A percentile compares a stretch with the other conserved stretches of the same genome.
Conservation (phyloP, 345 rosid genomes). For the Ricinus communis region DNA sequence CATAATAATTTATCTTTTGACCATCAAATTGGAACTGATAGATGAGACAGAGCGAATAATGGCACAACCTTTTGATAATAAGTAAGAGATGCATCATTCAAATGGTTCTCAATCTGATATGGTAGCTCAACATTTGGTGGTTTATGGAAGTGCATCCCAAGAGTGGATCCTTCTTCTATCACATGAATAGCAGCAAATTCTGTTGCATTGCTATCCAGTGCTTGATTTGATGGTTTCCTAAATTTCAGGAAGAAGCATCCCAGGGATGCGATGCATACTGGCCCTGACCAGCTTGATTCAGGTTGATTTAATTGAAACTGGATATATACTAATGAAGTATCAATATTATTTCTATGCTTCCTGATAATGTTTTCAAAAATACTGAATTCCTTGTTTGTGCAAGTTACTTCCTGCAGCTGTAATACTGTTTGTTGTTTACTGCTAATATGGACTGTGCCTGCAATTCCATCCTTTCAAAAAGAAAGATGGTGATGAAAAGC, state of each 20-base stretch:
- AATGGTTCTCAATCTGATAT: constrained; percentile 79
- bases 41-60: constrained; percentile 20
- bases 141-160: constrained; percentile 67
- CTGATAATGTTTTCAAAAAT: constrained; percentile 77
- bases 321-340: constrained; percentile 48
- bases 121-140: constrained; percentile 72
- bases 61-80: constrained; percentile 85
- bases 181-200: constrained; percentile 80
- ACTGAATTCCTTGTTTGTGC: constrained; percentile 55
- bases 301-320: constrained; percentile 66
- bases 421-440: constrained; percentile 56
- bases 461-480: constrained; percentile 55
- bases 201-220: constrained; percentile 21
- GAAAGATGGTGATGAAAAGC: constrained; percentile 3
- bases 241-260: constrained; percentile 86
- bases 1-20: constrained; percentile 7
- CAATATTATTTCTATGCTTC: constrained; percentile 65
- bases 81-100: constrained; percentile 60
- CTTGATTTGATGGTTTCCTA: constrained; percentile 56
- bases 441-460: constrained; percentile 46
- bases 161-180: constrained; percentile 80
- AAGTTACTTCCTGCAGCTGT: constrained; percentile 49
- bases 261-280: constrained; percentile 80
- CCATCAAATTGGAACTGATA: constrained; percentile 5
- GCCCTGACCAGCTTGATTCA: constrained; percentile 82